Percentiles rank a stretch among this genome's conserved stretches.
These are phyloP conservation scores for Fusarium decemcellulare DNA, from an alignment of 2,329 filamentous ascomycete species.

Conservation along the genomic window DNA sequence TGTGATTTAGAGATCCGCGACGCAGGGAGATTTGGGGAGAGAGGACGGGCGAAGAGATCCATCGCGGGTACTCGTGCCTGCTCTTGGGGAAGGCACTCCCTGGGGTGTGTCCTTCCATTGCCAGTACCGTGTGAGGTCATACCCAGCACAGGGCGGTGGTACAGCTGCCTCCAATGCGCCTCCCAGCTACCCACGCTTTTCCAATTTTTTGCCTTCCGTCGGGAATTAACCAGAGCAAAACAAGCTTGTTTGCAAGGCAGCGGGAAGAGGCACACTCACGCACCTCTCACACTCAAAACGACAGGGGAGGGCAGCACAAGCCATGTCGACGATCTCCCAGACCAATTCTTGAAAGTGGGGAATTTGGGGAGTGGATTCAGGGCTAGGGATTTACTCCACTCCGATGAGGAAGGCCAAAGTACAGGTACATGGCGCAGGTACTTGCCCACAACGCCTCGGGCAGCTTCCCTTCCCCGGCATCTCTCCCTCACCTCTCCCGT, in stretches of 20 bases:
- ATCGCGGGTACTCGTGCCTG: background rate
- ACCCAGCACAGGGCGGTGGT: background rate
- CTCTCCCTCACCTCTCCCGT: background rate
- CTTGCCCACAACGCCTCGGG: slow-evolving; percentile 12
- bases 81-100: background rate
- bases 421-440: slow-evolving; percentile 38
- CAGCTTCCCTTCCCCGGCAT: slow-evolving; percentile 1
- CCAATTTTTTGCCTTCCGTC: background rate
- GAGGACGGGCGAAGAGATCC: slow-evolving; percentile 7
- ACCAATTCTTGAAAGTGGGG: slow-evolving; percentile 37
- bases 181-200: background rate
- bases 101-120: background rate
- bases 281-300: background rate
- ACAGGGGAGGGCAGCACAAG: slow-evolving; percentile 18
- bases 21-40: slow-evolving; percentile 20
- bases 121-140: background rate
- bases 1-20: slow-evolving; percentile 15
- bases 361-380: slow-evolving; percentile 31
- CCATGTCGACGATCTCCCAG: slow-evolving; percentile 40
- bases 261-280: slow-evolving; percentile 1
- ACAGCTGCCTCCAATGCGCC: background rate
- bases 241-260: slow-evolving; percentile 4
- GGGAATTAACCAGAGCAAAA: background rate
- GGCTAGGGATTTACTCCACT: slow-evolving; percentile 21
- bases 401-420: slow-evolving; percentile 12